A percentile compares a stretch with the other conserved stretches of the same genome.
phyloP scores from a whole-genome alignment of 331 rosid genomes.

The Dryas integrifolia region DNA sequence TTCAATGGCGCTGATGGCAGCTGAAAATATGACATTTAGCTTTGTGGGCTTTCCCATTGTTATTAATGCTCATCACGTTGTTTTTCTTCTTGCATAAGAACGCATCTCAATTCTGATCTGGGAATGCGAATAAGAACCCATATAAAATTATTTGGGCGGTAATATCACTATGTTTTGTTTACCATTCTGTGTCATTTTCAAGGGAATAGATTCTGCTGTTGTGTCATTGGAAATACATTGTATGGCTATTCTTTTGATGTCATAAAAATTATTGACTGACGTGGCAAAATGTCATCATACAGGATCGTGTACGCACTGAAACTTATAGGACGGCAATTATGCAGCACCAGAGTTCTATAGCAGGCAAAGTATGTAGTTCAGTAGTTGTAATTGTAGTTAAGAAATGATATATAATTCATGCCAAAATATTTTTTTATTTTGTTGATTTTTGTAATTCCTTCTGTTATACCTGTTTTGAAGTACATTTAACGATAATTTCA shows the following conservation, averaged over 20 bases:
- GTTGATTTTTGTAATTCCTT: background rate
- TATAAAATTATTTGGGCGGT: background rate
- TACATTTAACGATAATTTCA: too few relatives aligned
- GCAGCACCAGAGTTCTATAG: conserved; percentile 73
- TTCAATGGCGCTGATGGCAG: background rate
- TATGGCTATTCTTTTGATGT: background rate
- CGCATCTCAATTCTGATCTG: conserved; percentile 12
- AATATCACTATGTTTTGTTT: background rate
- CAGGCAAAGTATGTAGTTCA: conserved; percentile 67
- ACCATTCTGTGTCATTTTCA: background rate
- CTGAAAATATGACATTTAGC: background rate
- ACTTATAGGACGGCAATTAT: conserved; percentile 78
- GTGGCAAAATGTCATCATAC: conserved; percentile 14
- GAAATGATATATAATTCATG: background rate
- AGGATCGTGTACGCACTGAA: conserved; percentile 92
- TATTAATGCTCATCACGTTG: background rate
- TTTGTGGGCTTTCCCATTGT: background rate
- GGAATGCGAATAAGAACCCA: background rate
- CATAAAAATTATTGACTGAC: background rate
- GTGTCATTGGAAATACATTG: background rate
- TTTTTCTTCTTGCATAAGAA: background rate
- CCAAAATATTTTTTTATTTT: too few relatives aligned
- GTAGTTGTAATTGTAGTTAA: conserved; percentile 6
- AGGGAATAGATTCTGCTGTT: background rate
- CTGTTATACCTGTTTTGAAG: background rate